Base-by-base conservation (phyloP, 2,329 filamentous ascomycete species). In the Aspergillus sclerotialis region DNA sequence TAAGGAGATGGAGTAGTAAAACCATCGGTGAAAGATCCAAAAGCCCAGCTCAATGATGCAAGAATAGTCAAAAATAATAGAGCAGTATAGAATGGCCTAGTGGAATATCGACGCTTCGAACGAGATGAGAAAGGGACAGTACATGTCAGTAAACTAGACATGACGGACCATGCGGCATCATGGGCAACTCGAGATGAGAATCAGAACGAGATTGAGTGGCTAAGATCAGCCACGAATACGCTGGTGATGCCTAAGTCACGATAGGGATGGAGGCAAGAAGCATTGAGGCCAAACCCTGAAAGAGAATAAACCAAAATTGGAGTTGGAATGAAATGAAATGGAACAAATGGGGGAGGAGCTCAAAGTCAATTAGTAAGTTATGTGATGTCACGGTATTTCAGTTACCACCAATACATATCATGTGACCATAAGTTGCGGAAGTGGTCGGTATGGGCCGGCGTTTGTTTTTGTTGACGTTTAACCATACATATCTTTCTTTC, bases 61-160 rank as follows among this genome's bases (percentile, higher is more conserved):
- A 68, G 45, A 18, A 44, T 32, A 2, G 48, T 47, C 28, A 66
- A 55, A 6, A 64, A 46, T 23, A 64, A 43, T n/a, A 71, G 40
- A 21, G 62, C 64, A 28, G 64, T 52, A 49, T 64, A 69, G 50
- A 72, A 72, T 13, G 67, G 61, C 30, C 65, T 56, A 28, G 59
- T 57, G 7, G 67, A 65, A 43, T 65, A 67, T 36, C 46, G 50
- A 42, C 58, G 52, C 39, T 42, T 43, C 37, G 35, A 49, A 39
- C 44, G 44, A 32, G 36, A 39, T 33, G 41, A 35, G 35, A 47
- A 40, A 45, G 43, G 46, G 33, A 49, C 40, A 13, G 42, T 37
- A 26, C 45, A 39, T 28, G 43, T 40, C 37, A 52, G 36, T 37
- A 38, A 36, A 40, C 42, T 39, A 40, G 45, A 46, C 43, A 55